Base-by-base conservation (phyloP, 352 stramenopile species). In the Phytopythium kandeliae region DNA sequence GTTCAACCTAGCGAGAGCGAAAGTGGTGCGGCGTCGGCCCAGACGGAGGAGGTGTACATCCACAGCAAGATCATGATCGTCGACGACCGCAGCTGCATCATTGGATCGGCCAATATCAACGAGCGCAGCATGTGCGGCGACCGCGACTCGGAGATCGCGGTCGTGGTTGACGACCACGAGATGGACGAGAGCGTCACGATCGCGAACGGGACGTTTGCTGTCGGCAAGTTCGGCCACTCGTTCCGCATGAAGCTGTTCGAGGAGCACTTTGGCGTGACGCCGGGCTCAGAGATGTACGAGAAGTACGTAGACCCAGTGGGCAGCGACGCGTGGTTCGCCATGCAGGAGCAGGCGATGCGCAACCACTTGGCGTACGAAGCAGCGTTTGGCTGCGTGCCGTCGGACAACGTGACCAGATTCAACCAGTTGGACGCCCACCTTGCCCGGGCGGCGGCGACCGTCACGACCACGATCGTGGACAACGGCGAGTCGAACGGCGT, bases 11-110 rank as follows among this genome's bases (percentile, higher is more conserved):
- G 24, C 13, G 13, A 17, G 24, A n/a, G 25, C 41, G 41, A 59
- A 12, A 17, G 58, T 19, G 61, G 72, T 10, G 54, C 66, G 45
- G 61, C 55, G 10, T 54, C 75, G 25, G 69, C 79, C 0, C 65
- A 76, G 48, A 92, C 83, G 0, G 83, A 94, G 51, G 68, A 92
- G 51, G 69, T 95, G 3, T 95, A 95, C 57, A 79, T 97, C 21
- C 89, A 97, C 68, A 94, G 74, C 55, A 97, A 97, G 63, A 62
- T 96, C 53, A 96, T 95, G 81, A 92, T 95, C 44, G 84, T 92
- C 12, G 84, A 95, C 58, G 84, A 95, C 42, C 67, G 78, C 31
- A 63, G 54, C 45, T 82, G 63, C 45, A 92, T 95, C 63, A 90
- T 95, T 28, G 84, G 84, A 12, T 89, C 76, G 3, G 84, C 84